Conservation (phyloP, 164 flowering plant species). For the Houttuynia cordata region DNA sequence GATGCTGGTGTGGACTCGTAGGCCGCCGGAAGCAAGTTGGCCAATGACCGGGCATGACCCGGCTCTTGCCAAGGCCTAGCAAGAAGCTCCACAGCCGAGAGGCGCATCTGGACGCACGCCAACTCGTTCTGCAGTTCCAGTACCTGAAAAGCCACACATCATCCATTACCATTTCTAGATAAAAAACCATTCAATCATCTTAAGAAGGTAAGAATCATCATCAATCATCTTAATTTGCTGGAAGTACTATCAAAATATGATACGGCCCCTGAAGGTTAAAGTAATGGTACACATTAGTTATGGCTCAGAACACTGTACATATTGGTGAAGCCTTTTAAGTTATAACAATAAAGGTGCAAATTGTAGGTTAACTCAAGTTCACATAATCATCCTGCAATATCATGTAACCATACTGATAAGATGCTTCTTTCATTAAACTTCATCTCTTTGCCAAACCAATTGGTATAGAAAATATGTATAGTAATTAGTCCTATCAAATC, state of each 20-base stretch:
- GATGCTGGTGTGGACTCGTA: not conserved
- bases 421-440: not conserved
- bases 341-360: too few relatives aligned
- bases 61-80: not conserved
- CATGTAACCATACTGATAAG: not conserved
- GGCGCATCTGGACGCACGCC: slow-evolving; percentile 50
- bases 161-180: not conserved
- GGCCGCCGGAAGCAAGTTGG: not conserved
- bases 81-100: slow-evolving; percentile 33
- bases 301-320: too few relatives aligned
- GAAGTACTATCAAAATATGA: too few relatives aligned
- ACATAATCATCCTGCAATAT: not conserved
- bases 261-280: too few relatives aligned
- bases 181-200: too few relatives aligned
- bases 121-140: slow-evolving; percentile 63
- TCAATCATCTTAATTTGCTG: not conserved
- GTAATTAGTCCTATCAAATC: too few relatives aligned
- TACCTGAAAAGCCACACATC: slow-evolving; percentile 24
- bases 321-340: too few relatives aligned
- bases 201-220: too few relatives aligned
- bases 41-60: not conserved
- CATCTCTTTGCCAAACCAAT: too few relatives aligned
- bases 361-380: too few relatives aligned
- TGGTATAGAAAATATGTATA: too few relatives aligned
- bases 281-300: too few relatives aligned